Evolutionary conservation across 2,329 filamentous ascomycete genomes (phyloP).

Genomic region (Metarhizium brunneum): DNA sequence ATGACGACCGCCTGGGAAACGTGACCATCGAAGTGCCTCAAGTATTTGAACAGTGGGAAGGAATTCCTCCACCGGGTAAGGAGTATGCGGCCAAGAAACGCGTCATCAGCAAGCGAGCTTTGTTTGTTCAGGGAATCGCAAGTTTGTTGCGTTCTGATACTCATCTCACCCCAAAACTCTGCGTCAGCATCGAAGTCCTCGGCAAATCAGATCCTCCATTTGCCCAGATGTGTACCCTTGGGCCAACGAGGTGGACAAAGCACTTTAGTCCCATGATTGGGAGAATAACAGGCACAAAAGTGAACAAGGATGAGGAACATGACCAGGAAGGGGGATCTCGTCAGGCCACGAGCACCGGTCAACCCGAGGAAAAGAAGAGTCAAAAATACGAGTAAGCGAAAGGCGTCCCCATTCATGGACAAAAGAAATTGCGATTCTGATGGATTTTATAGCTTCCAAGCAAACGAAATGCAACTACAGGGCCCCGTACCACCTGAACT

Average conservation of each 20-base stretch:
- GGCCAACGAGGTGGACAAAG: conserved; percentile 65
- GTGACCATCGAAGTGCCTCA: conserved; percentile 58
- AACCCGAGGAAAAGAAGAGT: conserved; percentile 40
- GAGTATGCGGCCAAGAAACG: conserved; percentile 71
- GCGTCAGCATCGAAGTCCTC: conserved; percentile 68
- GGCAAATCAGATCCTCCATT: conserved; percentile 62
- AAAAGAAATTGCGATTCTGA: background rate
- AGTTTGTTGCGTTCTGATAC: conserved; percentile 51
- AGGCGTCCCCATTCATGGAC: background rate
- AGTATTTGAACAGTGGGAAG: conserved; percentile 58
- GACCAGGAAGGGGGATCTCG: conserved; percentile 19
- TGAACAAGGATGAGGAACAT: conserved; percentile 48
- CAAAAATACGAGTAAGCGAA: conserved; percentile 68
- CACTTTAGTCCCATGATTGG: conserved; percentile 89
- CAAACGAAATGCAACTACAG: conserved; percentile 78
- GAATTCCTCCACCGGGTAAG: conserved; percentile 49
- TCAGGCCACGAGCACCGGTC: conserved; percentile 6
- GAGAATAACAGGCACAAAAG: conserved; percentile 63
- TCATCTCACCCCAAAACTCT: conserved; percentile 61
- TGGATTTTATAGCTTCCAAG: conserved; percentile 63
- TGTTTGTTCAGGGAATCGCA: conserved; percentile 60
- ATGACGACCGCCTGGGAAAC: conserved; percentile 82
- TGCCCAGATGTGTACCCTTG: conserved; percentile 69
- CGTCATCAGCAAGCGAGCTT: conserved; percentile 79
- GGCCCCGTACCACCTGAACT: conserved; percentile 73